Conservation (phyloP, 345 rosid species). For the Gossypium bickii region DNA sequence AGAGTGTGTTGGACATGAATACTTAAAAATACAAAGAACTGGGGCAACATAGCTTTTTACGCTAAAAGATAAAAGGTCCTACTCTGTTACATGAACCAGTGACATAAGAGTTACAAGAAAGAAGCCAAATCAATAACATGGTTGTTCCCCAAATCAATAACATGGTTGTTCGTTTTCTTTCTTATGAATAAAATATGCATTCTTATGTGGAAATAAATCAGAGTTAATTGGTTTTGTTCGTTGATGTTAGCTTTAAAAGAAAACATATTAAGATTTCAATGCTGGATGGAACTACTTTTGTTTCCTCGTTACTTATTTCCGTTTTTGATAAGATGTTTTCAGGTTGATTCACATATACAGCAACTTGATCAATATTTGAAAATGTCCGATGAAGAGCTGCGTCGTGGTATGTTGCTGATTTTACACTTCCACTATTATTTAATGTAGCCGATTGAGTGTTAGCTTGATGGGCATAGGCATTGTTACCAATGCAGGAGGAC, state of each 20-base stretch:
- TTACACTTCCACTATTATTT: neutral
- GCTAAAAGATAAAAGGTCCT: neutral
- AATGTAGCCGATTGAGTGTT: neutral
- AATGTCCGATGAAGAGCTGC: constrained; percentile 69
- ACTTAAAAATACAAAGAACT: neutral
- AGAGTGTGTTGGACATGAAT: neutral
- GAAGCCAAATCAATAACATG: neutral
- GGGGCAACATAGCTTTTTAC: neutral
- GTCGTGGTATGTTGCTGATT: constrained; percentile 48
- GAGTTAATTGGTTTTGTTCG: neutral
- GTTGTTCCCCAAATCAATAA: no score
- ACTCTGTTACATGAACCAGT: neutral
- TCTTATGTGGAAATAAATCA: neutral
- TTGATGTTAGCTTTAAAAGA: neutral
- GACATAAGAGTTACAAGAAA: neutral
- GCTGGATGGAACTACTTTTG: constrained; percentile 4
- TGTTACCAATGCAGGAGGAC: no score
- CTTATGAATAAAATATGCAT: neutral
- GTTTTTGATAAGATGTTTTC: constrained; percentile 19
- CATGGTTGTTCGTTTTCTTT: neutral
- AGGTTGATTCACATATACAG: constrained; percentile 95
- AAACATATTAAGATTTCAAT: neutral
- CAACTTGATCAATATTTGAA: constrained; percentile 89
- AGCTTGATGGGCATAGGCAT: no score
- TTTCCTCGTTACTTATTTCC: neutral